Base-by-base conservation (phyloP, 1,139 yeast genomes). In the Saccharomycopsis crataegensis region DNA sequence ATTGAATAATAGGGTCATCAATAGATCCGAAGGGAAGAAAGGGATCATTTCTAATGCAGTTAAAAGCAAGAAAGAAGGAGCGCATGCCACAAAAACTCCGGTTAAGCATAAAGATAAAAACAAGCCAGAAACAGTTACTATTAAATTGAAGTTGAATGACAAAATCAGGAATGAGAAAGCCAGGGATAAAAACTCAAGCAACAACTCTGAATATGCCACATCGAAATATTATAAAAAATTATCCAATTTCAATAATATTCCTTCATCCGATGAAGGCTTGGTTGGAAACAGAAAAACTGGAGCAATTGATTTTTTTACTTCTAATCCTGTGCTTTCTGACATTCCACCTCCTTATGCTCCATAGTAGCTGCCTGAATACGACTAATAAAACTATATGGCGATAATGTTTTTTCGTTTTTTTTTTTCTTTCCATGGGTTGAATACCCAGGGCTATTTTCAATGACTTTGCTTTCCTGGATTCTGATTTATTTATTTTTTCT, bases 281-380 rank as follows among this genome's bases (percentile, higher is more conserved):
- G 28, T 4, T 22, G 45, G 16, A 16, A 43, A 43, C 22, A 43
- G 22, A 22, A 22, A 22, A 22, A 22, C 28, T 22, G 28, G 28
- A 4, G 12, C 40, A 8, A 36, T 44, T 16, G 56, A 53, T 22
- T 53, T 53, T 45, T 56, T 56, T 43, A 46, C 58, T 9, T 37
- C 52, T 7, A 53, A 56, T 51, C 43, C 45, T 12, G 43, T 46
- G 9, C 31, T 52, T 5, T n/a, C 48, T 31, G 58, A 56, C 51
- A 46, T 56, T 28, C 58, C 58, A 17, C 58, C 58, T 14, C 58
- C 58, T 11, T 56, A 56, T 34, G 54, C 45, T 40, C 57, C 58
- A 37, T 55, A 33, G 37, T 8, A 17, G 41, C 41, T 31, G 12
- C 37, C 12, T 12, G 16, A 14, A 16, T 11, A 44, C 37, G 5